These are phyloP conservation scores for Suillus subaureus DNA, from an alignment of 768 basidiomycete genomes.

Conservation along the genomic window DNA sequence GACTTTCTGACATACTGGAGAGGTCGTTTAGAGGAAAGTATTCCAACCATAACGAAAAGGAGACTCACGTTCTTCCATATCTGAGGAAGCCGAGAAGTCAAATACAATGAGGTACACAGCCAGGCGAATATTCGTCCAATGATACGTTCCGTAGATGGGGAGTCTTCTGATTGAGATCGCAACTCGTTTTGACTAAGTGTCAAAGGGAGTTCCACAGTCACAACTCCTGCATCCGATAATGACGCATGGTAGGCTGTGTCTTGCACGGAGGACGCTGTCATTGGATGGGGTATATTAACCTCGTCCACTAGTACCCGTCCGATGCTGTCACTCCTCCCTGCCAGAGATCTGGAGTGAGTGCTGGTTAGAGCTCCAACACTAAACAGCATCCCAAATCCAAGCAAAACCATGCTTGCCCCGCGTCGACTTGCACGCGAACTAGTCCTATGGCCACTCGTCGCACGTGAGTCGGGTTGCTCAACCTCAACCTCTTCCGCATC, in stretches of 20 bases:
- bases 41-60: constrained; percentile 1
- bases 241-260: constrained; percentile 16
- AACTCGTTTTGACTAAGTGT: constrained; percentile 9
- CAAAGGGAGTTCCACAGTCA: constrained; percentile 24
- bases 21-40: constrained; percentile 7
- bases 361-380: constrained; percentile 57
- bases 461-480: constrained; percentile 17
- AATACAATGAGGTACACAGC: constrained; percentile 89
- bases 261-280: constrained; percentile 14
- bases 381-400: constrained; percentile 77
- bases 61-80: constrained; percentile 97
- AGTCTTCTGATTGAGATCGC: constrained; percentile 23
- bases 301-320: constrained; percentile 50
- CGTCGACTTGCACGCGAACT: constrained; percentile 68
- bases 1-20: constrained; percentile 84
- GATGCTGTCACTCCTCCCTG: constrained; percentile 34
- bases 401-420: constrained; percentile 79
- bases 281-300: constrained; percentile 11
- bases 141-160: constrained; percentile 52
- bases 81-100: constrained; percentile 93
- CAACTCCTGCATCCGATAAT: constrained; percentile 1
- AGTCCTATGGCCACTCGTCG: constrained; percentile 27
- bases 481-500: constrained; percentile 28
- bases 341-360: constrained; percentile 27
- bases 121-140: constrained; percentile 93